Base-by-base conservation (phyloP, 2,329 filamentous ascomycete species). In the Calonectria honghensis region DNA sequence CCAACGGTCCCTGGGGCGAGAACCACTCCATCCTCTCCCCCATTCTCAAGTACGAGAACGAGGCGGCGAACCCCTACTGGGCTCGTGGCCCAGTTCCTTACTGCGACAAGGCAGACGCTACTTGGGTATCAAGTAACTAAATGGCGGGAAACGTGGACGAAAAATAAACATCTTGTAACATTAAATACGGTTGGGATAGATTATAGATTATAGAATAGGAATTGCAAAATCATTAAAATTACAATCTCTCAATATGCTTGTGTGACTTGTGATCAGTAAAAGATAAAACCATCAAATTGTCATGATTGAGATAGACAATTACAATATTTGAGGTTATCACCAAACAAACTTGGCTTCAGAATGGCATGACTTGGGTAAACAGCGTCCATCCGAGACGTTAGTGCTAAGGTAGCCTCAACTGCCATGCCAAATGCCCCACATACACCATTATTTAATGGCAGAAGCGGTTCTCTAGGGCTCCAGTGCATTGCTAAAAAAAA, bases 91-190 rank as follows among this genome's bases (percentile, higher is more conserved):
- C 57, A 3, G 57, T 63, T 9, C 57, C 57, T 27, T 63, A 63
- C 57, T 63, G 57, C 20, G 57, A 63, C 35, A 63, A 63, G 57
- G 57, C 24, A n/a, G 57, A 63, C 9, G 57, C 57, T 20, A 63
- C 57, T 11, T 63, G 57, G 57, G 57, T 63, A 31, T 41, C 35
- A 39, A 63, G 57, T 35, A 63, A 63, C 57, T 63, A 63, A 63
- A 20, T 2, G 5, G 14, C 2, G 3, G 9, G 16, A 6, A 39
- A 20, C 45, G 18, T 41, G 14, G 3, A 14, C n/a, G 5, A 9
- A 16, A 10, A 29, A 39, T 20, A 10, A 63, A 39, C 16, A 63
- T 18, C 11, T 63, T 48, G 57, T 63, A 63, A 29, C 3, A 57
- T 35, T 35, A 41, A 27, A 63, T 29, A 24, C 27, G 57, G 24